Evolutionary conservation across 768 basidiomycete genomes (phyloP), one percentile per base, ranked within the genome.

Genomic region (Mrakia frigida): DNA sequence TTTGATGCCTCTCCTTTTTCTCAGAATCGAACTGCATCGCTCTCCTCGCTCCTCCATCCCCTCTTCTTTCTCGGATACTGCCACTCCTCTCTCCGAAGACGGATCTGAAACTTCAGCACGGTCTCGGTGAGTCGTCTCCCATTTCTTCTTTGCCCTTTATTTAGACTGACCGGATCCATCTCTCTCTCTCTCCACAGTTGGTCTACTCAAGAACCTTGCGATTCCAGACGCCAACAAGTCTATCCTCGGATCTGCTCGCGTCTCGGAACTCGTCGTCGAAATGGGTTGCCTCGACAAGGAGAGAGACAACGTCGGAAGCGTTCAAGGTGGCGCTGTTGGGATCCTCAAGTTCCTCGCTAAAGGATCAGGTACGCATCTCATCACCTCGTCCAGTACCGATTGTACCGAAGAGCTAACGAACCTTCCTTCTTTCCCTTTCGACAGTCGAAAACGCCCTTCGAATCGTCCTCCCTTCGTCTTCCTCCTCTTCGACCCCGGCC

Each of bases 331-430:
- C 68, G 92, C 92, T 0, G 91, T 98, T 70, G 93, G 93, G 0
- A 87, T 93, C 11, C 88, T 90, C 25, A 99, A 98, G 83, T 92
- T 96, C 82, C 86, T 98, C 74, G 94, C 92, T 81, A 89, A 87
- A 79, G 87, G 87, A 52, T 90, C 88, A 81, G 85, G 93, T 95
- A 39, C 0, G 81, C 23, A 3, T 2, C 52, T 6, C 7, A 80
- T 83, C 21, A 18, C 16, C 33, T 69, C 43, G n/a, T 0, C 33
- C 60, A 23, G 1, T 10, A 0, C 35, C 41, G 14, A 4, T 3
- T 37, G 11, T 0, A 33, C 28, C 25, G 25, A 39, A 14, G 3
- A 31, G 16, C 39, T 69, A 4, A 46, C 63, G 6, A 7, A 4
- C 18, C 33, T n/a, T 33, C 9, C 39, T 39, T 37, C 25, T 0